Conservation (phyloP, 148 eudicot species). For the Suaeda aralocaspica region DNA sequence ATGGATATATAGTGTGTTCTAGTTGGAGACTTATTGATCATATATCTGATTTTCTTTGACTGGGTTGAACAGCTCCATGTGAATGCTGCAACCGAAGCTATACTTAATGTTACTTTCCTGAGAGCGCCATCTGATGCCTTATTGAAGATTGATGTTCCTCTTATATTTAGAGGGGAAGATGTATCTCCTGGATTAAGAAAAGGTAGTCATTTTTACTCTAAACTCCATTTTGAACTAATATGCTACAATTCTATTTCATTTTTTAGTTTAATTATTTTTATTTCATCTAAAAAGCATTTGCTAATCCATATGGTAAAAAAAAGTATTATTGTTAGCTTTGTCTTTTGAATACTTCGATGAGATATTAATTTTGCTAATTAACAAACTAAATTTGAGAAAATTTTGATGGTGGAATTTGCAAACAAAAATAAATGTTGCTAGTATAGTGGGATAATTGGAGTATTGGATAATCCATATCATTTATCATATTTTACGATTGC, state of each 20-base stretch:
- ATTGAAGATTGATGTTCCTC: conserved; percentile 83
- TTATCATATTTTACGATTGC: too few relatives aligned
- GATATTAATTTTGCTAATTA: not conserved
- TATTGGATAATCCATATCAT: too few relatives aligned
- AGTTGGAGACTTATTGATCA: not conserved
- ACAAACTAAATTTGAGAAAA: not conserved
- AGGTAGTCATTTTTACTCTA: conserved; percentile 36
- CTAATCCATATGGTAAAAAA: not conserved
- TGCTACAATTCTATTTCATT: not conserved
- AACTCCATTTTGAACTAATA: not conserved
- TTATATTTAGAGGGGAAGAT: conserved; percentile 87
- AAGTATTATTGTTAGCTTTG: not conserved
- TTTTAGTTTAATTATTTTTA: not conserved
- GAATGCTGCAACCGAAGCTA: conserved; percentile 74
- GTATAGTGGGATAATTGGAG: not conserved
- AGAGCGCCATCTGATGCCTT: conserved; percentile 91
- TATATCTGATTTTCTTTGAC: conserved; percentile 8
- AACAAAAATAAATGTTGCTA: not conserved
- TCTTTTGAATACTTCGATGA: not conserved
- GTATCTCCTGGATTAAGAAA: conserved; percentile 87
- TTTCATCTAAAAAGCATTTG: not conserved
- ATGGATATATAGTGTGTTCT: not conserved
- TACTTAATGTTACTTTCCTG: conserved; percentile 78
- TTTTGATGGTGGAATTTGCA: not conserved
- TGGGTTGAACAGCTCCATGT: conserved; percentile 62